A percentile compares a stretch with the other conserved stretches of the same genome.
These are phyloP conservation scores for Lobulomyces angularis DNA, from an alignment of 192 early-diverging fungal species.

Conservation along the genomic window DNA sequence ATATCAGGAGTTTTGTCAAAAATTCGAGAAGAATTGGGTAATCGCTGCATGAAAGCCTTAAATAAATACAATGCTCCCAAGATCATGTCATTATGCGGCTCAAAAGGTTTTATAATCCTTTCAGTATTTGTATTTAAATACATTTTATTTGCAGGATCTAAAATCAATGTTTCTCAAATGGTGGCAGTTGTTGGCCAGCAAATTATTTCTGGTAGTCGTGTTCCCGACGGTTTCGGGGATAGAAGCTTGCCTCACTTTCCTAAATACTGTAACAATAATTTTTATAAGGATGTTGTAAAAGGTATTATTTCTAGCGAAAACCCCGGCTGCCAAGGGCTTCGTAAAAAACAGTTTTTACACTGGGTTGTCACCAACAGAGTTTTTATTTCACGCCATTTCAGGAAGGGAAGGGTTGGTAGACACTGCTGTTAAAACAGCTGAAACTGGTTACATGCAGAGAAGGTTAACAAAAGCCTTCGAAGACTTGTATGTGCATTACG, in stretches of 20 bases:
- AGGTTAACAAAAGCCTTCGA: slow-evolving; percentile 96
- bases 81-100: slow-evolving; percentile 98
- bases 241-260: slow-evolving; percentile 93
- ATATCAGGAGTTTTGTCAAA: slow-evolving; percentile 76
- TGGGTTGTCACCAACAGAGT: slow-evolving; percentile 92
- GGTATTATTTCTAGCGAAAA: slow-evolving; percentile 46
- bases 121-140: slow-evolving; percentile 12
- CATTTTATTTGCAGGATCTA: slow-evolving; percentile 50
- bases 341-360: slow-evolving; percentile 93
- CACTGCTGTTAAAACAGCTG: slow-evolving; percentile 99
- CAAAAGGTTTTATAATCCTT: slow-evolving; percentile 55
- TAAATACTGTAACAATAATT: slow-evolving; percentile 50
- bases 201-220: slow-evolving; percentile 92
- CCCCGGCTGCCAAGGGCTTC: slow-evolving; percentile 92
- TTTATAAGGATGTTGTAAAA: slow-evolving; percentile 6
- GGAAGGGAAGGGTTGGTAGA: slow-evolving; percentile 99
- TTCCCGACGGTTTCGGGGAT: slow-evolving; percentile 94
- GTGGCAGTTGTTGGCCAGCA: slow-evolving; percentile 99
- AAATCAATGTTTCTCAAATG: slow-evolving; percentile 99
- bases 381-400: slow-evolving; percentile 97
- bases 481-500: slow-evolving; percentile 90
- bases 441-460: slow-evolving; percentile 97
- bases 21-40: slow-evolving; percentile 85
- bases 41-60: slow-evolving; percentile 82
- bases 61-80: slow-evolving; percentile 91